Conservation (phyloP, 352 stramenopile genomes). For the Elongisporangium prolatum region DNA sequence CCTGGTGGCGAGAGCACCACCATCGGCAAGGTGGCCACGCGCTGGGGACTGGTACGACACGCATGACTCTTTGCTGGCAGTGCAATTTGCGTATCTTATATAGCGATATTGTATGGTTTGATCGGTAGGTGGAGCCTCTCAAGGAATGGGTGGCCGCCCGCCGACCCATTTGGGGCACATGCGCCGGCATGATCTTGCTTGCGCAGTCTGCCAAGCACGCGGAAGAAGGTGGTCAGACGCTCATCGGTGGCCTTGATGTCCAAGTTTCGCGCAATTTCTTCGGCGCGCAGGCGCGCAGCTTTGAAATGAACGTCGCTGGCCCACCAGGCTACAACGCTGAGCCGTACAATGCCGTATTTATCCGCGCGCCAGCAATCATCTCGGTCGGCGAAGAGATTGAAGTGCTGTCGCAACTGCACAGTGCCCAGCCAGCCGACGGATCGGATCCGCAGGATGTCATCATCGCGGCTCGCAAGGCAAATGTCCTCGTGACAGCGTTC, state of each 20-base stretch:
- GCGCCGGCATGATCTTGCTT: slow-evolving; percentile 97
- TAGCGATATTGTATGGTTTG: neutral
- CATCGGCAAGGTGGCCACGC: slow-evolving; percentile 90
- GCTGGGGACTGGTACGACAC: slow-evolving; percentile 59
- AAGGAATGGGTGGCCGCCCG: slow-evolving; percentile 69
- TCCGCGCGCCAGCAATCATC: slow-evolving; percentile 95
- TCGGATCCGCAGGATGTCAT: slow-evolving; percentile 80
- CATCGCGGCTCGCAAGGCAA: slow-evolving; percentile 75
- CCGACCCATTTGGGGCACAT: slow-evolving; percentile 94
- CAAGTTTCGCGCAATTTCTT: slow-evolving; percentile 98
- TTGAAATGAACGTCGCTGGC: slow-evolving; percentile 60
- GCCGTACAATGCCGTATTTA: slow-evolving; percentile 95
- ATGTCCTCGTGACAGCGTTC: slow-evolving; percentile 94
- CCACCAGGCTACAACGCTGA: slow-evolving; percentile 45
- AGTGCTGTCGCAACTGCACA: slow-evolving; percentile 87
- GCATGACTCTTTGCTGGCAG: neutral
- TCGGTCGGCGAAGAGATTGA: slow-evolving; percentile 86
- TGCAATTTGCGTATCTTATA: neutral
- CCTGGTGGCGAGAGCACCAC: slow-evolving; percentile 95
- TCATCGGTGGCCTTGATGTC: slow-evolving; percentile 94
- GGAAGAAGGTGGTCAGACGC: slow-evolving; percentile 89
- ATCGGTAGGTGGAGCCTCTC: slow-evolving; percentile 46
- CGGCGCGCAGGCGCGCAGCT: slow-evolving; percentile 89
- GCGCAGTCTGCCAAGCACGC: slow-evolving; percentile 72
- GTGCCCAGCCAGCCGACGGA: slow-evolving; percentile 60